phyloP scores from a whole-genome alignment of 768 basidiomycete genomes.

The Calocera viscosa region DNA sequence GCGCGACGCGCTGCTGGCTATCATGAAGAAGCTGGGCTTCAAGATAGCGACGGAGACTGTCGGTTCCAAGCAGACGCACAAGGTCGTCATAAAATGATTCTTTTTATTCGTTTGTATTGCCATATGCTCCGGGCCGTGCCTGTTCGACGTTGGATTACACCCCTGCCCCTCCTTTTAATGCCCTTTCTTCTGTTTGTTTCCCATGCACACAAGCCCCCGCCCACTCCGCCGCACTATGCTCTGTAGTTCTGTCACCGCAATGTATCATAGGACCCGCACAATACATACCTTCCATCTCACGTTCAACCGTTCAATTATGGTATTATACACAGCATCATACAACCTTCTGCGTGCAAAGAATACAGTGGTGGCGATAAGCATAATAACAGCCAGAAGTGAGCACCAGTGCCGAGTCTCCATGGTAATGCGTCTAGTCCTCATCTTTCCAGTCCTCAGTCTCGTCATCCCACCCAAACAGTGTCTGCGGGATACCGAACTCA shows the following conservation, averaged over 20 bases:
- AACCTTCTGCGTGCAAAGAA: not conserved
- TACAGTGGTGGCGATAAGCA: not conserved
- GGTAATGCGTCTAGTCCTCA: conserved; percentile 15
- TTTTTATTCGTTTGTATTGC: not conserved
- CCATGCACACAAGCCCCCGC: not conserved
- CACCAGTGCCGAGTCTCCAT: not conserved
- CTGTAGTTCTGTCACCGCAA: conserved; percentile 7
- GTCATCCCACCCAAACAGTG: conserved; percentile 14
- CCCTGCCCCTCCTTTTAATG: not conserved
- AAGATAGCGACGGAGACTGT: conserved; percentile 33
- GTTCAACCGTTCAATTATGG: not conserved
- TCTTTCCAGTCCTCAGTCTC: conserved; percentile 22
- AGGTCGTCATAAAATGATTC: conserved; percentile 4
- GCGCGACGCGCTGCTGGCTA: conserved; percentile 67
- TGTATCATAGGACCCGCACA: conserved; percentile 8
- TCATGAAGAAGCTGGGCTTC: conserved; percentile 80
- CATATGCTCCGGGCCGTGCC: not conserved
- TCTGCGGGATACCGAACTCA: not conserved
- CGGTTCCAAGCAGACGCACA: not conserved
- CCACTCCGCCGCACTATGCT: not conserved
- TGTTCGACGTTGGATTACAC: not conserved
- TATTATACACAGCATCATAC: not conserved
- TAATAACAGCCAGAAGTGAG: not conserved
- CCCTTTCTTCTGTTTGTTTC: not conserved
- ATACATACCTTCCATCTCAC: not conserved